Conservation (phyloP, 1,284 basidiomycete genomes). For the Earliella scabrosa region DNA sequence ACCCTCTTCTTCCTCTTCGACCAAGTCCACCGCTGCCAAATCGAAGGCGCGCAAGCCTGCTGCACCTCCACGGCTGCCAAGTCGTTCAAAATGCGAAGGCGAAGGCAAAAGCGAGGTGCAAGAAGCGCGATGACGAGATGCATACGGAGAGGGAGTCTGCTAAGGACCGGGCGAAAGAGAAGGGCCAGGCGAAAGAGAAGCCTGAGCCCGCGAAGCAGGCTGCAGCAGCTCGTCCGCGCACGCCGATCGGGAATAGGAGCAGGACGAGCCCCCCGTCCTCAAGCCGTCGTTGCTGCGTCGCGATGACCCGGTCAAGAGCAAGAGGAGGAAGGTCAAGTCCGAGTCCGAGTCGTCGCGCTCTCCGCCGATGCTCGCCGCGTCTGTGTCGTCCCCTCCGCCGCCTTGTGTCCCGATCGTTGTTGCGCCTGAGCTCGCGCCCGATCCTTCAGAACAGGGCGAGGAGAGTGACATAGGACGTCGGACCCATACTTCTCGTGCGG, state of each 20-base stretch:
- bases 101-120: slow-evolving; percentile 3
- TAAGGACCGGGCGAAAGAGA: neutral
- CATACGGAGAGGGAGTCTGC: neutral
- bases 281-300: slow-evolving; percentile 6
- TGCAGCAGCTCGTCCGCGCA: neutral
- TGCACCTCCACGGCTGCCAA: slow-evolving; percentile 6
- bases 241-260: slow-evolving; percentile 2
- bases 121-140: no score
- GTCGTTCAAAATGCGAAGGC: slow-evolving; percentile 5
- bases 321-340: slow-evolving; percentile 5
- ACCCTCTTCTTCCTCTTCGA: neutral
- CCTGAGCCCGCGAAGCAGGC: neutral
- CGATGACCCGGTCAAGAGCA: neutral
- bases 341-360: neutral
- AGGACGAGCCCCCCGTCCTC: neutral
- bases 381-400: neutral
- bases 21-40: neutral
- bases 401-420: neutral
- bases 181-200: neutral
- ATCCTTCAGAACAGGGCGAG: neutral
- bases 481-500: no score
- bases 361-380: neutral
- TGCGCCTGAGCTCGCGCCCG: neutral
- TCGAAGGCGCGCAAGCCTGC: neutral
- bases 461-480: neutral